Base-by-base conservation (phyloP, 192 early-diverging fungal species). In the Thamnidium elegans region DNA sequence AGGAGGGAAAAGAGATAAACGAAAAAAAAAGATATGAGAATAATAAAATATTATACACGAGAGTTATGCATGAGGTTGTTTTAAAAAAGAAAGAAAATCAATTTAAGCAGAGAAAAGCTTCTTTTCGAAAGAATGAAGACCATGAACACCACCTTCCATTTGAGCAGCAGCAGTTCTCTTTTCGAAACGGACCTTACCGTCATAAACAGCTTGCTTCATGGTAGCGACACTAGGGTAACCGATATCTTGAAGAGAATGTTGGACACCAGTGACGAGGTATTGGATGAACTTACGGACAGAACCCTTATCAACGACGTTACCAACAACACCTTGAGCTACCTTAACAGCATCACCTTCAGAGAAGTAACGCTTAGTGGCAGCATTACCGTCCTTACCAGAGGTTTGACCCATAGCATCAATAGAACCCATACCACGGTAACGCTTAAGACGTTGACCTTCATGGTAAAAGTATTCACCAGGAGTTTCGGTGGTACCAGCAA, bases 361-460 rank as follows among this genome's bases (percentile, higher is more conserved):
- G 77, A 93, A 99, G 82, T 99, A 99, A 56, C 96, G 91, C 82
- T 89, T 86, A 39, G 86, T 87, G 7, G 89, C 89, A 47, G 86
- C 88, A 75, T 92, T 90, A 39, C 88, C 88, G 50, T 72, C 71
- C 36, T 78, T 77, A 63, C 72, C 73, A 66, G 84, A 82, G n/a
- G 82, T 79, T 54, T 88, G 86, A 11, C 82, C 83, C 96, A 99
- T 99, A 45, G 96, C 96, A 74, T 99, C 96, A 36, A 99, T 81
- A 10, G 92, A 92, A 15, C 96, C 96, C 96, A 99, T 99, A 60
- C 96, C 96, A 65, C 96, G 94, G 87, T 99, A 99, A 83, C 92
- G 93, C 82, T 99, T 99, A 69, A 99, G 79, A 50, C 95, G 88
- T 84, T 96, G 87, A 63, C 96, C 96, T 50, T 99, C 94, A 69